phyloP scores from a whole-genome alignment of 1,139 yeast species.

The Kodamaea plutei region DNA sequence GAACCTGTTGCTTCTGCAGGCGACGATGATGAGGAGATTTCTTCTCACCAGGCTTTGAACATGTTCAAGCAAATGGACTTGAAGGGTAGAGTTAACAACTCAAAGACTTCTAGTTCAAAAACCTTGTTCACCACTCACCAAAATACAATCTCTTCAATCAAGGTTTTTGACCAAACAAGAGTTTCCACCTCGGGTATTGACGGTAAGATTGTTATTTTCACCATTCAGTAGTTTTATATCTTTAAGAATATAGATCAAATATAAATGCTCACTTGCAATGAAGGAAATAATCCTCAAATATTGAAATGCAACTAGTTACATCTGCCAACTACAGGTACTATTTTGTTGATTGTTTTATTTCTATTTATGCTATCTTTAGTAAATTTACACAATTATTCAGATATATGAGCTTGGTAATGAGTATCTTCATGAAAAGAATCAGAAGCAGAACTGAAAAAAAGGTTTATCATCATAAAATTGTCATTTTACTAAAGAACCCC shows the following conservation, averaged over 20 bases:
- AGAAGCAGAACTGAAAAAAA: constrained; percentile 85
- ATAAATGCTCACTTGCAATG: too few species aligned
- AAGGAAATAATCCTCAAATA: too few species aligned
- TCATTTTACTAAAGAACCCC: too few species aligned
- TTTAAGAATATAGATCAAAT: too few species aligned
- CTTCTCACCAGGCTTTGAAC: constrained; percentile 80
- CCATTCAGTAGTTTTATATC: too few species aligned
- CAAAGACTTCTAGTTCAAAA: constrained; percentile 34
- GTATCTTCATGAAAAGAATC: constrained; percentile 71
- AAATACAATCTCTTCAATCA: constrained; percentile 77
- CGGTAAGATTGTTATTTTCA: constrained; percentile 78
- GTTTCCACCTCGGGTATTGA: constrained; percentile 63
- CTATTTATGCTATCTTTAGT: too few species aligned
- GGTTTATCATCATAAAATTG: constrained; percentile 53
- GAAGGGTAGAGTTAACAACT: constrained; percentile 70
- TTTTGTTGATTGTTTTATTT: too few species aligned
- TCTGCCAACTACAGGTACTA: too few species aligned
- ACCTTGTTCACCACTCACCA: constrained; percentile 80
- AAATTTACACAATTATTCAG: constrained; percentile 13
- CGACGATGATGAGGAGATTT: constrained; percentile 57
- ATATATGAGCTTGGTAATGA: constrained; percentile 36
- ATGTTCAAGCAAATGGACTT: constrained; percentile 96
- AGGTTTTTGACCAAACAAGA: constrained; percentile 50
- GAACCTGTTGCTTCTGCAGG: constrained; percentile 31
- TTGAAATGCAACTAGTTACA: too few species aligned